phyloP scores from a whole-genome alignment of 2,329 filamentous ascomycete genomes.

The Ceratocystis eucalypticola region DNA sequence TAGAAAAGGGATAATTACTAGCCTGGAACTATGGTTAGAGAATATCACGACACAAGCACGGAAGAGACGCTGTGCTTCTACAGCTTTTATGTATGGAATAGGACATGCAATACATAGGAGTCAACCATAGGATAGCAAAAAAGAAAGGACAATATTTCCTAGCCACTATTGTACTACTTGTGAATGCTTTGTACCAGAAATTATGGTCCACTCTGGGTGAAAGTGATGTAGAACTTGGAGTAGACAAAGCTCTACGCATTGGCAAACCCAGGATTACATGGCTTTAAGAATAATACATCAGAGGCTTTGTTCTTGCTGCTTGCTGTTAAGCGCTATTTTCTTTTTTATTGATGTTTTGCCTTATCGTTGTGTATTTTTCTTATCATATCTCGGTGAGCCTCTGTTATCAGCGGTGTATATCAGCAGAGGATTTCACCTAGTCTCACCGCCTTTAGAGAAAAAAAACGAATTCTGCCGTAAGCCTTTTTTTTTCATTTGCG shows the following conservation, averaged over 20 bases:
- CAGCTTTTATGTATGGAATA: not conserved
- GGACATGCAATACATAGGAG: not conserved
- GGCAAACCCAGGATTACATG: no score
- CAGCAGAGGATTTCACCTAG: not conserved
- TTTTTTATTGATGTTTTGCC: not conserved
- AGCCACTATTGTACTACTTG: no score
- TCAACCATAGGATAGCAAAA: not conserved
- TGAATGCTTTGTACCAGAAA: no score
- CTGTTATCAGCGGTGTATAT: constrained; percentile 2
- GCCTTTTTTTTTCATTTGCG: constrained; percentile 12
- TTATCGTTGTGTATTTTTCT: constrained; percentile 13
- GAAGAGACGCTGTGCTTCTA: constrained; percentile 8
- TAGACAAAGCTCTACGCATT: no score
- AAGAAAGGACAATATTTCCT: not conserved
- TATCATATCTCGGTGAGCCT: not conserved
- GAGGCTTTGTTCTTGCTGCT: no score
- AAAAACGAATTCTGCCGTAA: constrained; percentile 16
- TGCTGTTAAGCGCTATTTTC: not conserved
- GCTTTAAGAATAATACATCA: no score
- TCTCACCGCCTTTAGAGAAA: constrained; percentile 14
- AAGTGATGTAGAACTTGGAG: not conserved
- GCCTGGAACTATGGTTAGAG: constrained; percentile 9
- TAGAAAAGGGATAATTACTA: not conserved
- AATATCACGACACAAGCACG: not conserved
- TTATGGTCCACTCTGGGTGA: not conserved